These are phyloP conservation scores for Pythium angustatum DNA, from an alignment of 352 stramenopile genomes.

Conservation along the genomic window DNA sequence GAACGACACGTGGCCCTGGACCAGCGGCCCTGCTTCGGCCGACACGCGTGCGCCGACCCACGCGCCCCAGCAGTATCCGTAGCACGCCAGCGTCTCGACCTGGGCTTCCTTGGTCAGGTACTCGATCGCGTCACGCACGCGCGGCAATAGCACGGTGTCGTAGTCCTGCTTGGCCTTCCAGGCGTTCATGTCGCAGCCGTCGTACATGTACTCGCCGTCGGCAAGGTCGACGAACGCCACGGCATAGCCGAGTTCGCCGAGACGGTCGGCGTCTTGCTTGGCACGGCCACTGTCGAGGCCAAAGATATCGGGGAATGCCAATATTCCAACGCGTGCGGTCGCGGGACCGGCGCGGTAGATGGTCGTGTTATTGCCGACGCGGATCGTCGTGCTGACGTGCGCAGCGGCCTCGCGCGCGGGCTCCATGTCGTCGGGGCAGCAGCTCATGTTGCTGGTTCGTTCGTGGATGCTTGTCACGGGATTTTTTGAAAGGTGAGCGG, in stretches of 20 bases:
- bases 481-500: not conserved
- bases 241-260: conserved; percentile 49
- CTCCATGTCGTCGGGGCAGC: conserved; percentile 41
- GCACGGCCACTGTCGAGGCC: conserved; percentile 50
- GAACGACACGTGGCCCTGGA: conserved; percentile 32
- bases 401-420: conserved; percentile 19
- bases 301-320: conserved; percentile 53
- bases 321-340: conserved; percentile 33
- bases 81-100: conserved; percentile 24
- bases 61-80: conserved; percentile 38
- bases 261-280: conserved; percentile 47
- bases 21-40: conserved; percentile 14
- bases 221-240: conserved; percentile 48
- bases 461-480: not conserved
- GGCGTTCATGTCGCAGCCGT: conserved; percentile 20
- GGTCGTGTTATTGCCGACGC: conserved; percentile 34
- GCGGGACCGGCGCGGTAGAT: conserved; percentile 40
- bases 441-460: conserved; percentile 34
- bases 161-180: conserved; percentile 26
- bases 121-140: conserved; percentile 32
- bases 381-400: conserved; percentile 28
- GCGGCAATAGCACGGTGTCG: conserved; percentile 16
- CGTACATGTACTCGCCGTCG: conserved; percentile 35
- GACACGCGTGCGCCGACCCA: conserved; percentile 32
- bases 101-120: conserved; percentile 34